Evolutionary conservation across 2,329 filamentous ascomycete species (phyloP), one percentile per base, ranked within the genome.

Genomic region (Claviceps cyperi): DNA sequence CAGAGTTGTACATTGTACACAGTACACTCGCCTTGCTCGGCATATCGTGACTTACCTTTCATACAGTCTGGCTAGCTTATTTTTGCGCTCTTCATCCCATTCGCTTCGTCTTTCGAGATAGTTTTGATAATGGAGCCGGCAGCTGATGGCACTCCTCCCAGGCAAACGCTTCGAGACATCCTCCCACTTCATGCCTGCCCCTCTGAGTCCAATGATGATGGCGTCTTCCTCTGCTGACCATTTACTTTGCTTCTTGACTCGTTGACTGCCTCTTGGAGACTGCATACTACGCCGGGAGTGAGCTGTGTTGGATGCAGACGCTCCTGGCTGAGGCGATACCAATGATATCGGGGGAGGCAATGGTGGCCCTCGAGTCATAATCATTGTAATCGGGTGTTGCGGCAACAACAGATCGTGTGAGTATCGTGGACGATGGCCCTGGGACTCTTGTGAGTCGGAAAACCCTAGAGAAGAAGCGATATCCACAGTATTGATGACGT

Each of bases 81-180:
- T 94, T 71, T 96, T 97, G 64, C 88, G 85, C 66, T 97, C 91
- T 62, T 97, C 92, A 61, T 96, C 89, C 90, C 91, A 97, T 64
- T 94, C 88, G 59, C 86, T 89, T 51, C 89, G 78, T 60, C 89
- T 79, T 67, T 98, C 92, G 49, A 96, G 78, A 64, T 97, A 97
- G 65, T 98, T 98, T 61, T 97, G 91, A 66, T 96, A 97, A 62
- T 95, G 89, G 48, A 97, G 75, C 43, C 91, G 83, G 66, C 91
- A 97, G 59, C 89, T 94, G 60, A 96, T 96, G 51, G 89, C 84
- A 67, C 89, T 96, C 58, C 92, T 80, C 54, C 91, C 91, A 2
- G 89, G 90, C 47, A 97, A 72, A 50, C 84, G 80, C 70, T 91
- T 94, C 54, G 88, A 94, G 60, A 97, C 96, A 66, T 97, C 91